A percentile compares a stretch with the other conserved stretches of the same genome.
Evolutionary conservation across 1,139 yeast species (phyloP).

Genomic region (Torulaspora globosa): DNA sequence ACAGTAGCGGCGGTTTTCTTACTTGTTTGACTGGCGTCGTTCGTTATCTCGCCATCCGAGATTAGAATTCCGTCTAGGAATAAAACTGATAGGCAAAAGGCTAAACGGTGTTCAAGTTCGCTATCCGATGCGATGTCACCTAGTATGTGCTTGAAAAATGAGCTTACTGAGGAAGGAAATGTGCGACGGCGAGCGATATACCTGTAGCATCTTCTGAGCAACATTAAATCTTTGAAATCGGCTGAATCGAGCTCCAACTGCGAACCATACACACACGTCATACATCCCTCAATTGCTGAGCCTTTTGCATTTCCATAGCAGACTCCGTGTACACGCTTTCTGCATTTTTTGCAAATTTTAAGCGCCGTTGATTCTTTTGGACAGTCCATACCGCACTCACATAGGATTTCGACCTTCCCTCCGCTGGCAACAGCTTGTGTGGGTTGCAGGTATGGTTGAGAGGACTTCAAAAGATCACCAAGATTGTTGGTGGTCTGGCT

Average conservation of each 20-base stretch:
- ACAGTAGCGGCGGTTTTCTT: slow-evolving; percentile 17
- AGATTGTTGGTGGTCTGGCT: slow-evolving; percentile 38
- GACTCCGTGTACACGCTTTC: slow-evolving; percentile 29
- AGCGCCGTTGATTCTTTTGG: slow-evolving; percentile 16
- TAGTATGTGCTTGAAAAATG: slow-evolving; percentile 12
- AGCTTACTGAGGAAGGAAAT: slow-evolving; percentile 23
- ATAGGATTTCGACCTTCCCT: slow-evolving; percentile 12
- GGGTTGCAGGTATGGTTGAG: slow-evolving; percentile 29
- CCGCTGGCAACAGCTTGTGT: slow-evolving; percentile 29
- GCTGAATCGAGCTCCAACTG: slow-evolving; percentile 20
- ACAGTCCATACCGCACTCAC: slow-evolving; percentile 35
- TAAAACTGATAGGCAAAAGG: slow-evolving; percentile 25
- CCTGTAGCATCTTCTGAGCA: slow-evolving; percentile 33
- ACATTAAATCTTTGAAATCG: slow-evolving; percentile 29
- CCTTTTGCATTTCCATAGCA: slow-evolving; percentile 33
- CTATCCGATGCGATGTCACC: slow-evolving; percentile 18
- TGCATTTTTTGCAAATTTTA: slow-evolving; percentile 32
- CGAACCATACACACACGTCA: slow-evolving; percentile 31
- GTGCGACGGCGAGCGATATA: slow-evolving; percentile 22
- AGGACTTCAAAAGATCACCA: slow-evolving; percentile 30
- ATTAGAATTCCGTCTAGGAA: slow-evolving; percentile 25
- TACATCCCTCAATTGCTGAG: slow-evolving; percentile 24
- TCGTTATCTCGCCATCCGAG: slow-evolving; percentile 17
- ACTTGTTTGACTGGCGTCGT: slow-evolving; percentile 12
- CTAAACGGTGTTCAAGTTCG: slow-evolving; percentile 18